Evolutionary conservation across 73 alveolate genomes (phyloP), one percentile per base, ranked within the genome.

Genomic region (Uronychia binucleata): DNA sequence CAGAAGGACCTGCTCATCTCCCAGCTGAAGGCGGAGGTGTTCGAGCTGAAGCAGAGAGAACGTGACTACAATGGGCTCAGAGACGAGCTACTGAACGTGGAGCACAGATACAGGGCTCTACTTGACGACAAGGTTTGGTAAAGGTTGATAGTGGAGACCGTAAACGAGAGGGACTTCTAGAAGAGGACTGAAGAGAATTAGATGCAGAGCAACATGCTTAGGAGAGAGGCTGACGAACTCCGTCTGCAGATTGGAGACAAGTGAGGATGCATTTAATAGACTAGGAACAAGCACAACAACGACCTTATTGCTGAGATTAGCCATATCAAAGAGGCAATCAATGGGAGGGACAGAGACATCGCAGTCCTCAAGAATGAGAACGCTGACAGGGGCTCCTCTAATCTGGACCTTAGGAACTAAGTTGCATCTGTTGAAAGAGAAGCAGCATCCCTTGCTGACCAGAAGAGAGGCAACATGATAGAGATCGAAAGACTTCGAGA

Each of bases 1-100:
- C 94, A 88, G 75, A 88, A 88, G 59, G 94, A 88, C 88, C 84
- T 89, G 11, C 83, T 88, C 28, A 83, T 88, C 74, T 28, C 88
- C 26, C 80, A 88, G 59, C 88, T 88, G 30, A 88, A 83, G 81
- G 91, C 87, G 34, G 94, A 88, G 59, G 67, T 83, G 58, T 32
- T 57, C 33, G 94, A 88, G 57, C 82, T 88, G 29, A 34, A 89
- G 59, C 85, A 88, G 32, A 86, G 88, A 34, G 94, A 88, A 34
- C 34, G 91, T 58, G 91, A 88, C 67, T 88, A 83, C 88, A 82
- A 76, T 83, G 29, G 74, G 1, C 75, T 85, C 46, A 27, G 77
- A 33, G 86, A 85, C 32, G 75, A 85, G 59, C 91, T 85, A 5
- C 80, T 85, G 31, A 28, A 60, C n/a, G 80, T 77, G 26, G 91